A percentile compares a stretch with the other conserved stretches of the same genome.
phyloP scores from a whole-genome alignment of 176 grass and related monocot genomes.

The Aegilops speltoides region DNA sequence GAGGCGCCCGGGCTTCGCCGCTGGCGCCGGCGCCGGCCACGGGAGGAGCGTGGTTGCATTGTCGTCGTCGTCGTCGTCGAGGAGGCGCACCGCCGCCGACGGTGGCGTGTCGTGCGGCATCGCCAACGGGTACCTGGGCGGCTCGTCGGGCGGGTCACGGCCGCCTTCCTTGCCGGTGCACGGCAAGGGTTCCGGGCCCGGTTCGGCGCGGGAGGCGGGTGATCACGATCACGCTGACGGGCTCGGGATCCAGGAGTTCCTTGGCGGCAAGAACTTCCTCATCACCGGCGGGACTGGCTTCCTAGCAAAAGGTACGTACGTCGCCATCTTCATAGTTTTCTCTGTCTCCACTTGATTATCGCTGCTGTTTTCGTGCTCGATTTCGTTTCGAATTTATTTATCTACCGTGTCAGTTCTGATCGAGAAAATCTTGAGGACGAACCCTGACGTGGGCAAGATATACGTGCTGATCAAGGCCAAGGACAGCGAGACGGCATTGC shows the following conservation, averaged over 20 bases:
- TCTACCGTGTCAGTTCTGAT: slow-evolving; percentile 56
- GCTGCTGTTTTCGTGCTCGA: neutral
- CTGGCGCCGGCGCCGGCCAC: neutral
- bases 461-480: slow-evolving; percentile 91
- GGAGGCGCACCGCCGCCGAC: neutral
- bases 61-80: neutral
- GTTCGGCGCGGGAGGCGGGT: neutral
- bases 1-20: slow-evolving; percentile 15
- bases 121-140: neutral
- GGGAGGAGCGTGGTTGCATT: slow-evolving; percentile 13
- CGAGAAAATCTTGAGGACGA: slow-evolving; percentile 84
- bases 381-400: neutral
- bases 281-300: slow-evolving; percentile 91
- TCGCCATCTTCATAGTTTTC: neutral
- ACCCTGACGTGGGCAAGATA: slow-evolving; percentile 77
- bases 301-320: slow-evolving; percentile 68
- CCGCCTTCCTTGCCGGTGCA: neutral
- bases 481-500: slow-evolving; percentile 58
- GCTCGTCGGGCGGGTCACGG: neutral
- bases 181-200: neutral
- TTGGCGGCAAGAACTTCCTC: slow-evolving; percentile 78
- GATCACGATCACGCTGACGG: slow-evolving; percentile 21
- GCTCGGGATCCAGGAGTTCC: slow-evolving; percentile 65
- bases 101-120: slow-evolving; percentile 14
- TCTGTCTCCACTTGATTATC: neutral